phyloP scores from a whole-genome alignment of 1,139 yeast species.

The Scheffersomyces cryptocercus region DNA sequence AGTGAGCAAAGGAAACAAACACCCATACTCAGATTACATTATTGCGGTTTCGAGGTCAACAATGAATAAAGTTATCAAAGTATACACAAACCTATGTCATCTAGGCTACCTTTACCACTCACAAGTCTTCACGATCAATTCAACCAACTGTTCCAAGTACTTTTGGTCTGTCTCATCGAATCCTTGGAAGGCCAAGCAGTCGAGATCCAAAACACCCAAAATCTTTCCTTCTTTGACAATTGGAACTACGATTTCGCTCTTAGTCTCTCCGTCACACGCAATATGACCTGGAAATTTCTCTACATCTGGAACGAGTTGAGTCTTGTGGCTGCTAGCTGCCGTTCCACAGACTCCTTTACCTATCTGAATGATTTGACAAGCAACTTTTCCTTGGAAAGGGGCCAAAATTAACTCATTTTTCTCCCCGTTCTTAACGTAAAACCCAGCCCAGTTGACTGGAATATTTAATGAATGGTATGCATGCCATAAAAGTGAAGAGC shows the following conservation, averaged over 20 bases:
- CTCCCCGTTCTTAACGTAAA: conserved; percentile 57
- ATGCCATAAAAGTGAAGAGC: conserved; percentile 85
- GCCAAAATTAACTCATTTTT: conserved; percentile 64
- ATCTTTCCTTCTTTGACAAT: conserved; percentile 46
- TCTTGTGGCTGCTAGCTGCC: conserved; percentile 58
- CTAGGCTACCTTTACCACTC: conserved; percentile 26
- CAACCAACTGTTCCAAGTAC: conserved; percentile 62
- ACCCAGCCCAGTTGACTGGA: conserved; percentile 90
- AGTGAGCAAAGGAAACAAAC: too few relatives aligned
- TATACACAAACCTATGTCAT: neutral
- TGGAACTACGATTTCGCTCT: conserved; percentile 93
- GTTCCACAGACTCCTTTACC: conserved; percentile 93
- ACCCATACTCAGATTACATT: too few relatives aligned
- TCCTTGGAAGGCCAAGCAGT: conserved; percentile 64
- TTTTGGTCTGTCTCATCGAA: conserved; percentile 64
- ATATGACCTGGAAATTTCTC: conserved; percentile 85
- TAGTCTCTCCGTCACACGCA: conserved; percentile 95
- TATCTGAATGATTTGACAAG: conserved; percentile 77
- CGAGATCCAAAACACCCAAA: conserved; percentile 84
- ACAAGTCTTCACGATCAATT: conserved; percentile 50
- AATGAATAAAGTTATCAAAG: too few relatives aligned
- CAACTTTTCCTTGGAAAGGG: conserved; percentile 96
- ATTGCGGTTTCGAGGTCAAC: too few relatives aligned
- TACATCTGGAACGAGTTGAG: conserved; percentile 81
- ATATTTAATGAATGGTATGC: conserved; percentile 65